A percentile compares a stretch with the other conserved stretches of the same genome.
phyloP scores from a whole-genome alignment of 2,329 filamentous ascomycete species.

The Trichophyton benhamiae region DNA sequence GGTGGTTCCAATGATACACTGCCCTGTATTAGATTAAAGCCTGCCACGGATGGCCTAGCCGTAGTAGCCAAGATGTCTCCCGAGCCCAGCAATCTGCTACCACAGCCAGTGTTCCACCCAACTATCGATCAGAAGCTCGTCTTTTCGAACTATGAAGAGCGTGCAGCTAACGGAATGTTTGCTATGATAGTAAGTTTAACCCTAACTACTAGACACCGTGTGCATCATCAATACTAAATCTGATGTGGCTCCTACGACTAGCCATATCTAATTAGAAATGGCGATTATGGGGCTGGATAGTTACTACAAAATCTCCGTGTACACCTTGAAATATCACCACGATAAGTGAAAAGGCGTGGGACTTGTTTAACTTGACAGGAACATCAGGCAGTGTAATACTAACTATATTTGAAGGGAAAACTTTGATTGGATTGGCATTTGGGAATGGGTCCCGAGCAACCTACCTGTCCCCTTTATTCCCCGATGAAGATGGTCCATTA shows the following conservation, averaged over 20 bases:
- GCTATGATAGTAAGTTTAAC: conserved; percentile 20
- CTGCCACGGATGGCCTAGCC: conserved; percentile 4
- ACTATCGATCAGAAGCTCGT: conserved; percentile 28
- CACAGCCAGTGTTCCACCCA: conserved; percentile 29
- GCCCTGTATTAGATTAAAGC: conserved; percentile 10
- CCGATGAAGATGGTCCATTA: not conserved
- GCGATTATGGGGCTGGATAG: conserved; percentile 18
- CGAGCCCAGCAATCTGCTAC: conserved; percentile 6
- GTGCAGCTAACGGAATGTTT: conserved; percentile 21
- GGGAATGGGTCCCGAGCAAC: not conserved
- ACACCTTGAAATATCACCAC: conserved; percentile 8
- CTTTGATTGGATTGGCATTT: not conserved
- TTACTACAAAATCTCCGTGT: conserved; percentile 16
- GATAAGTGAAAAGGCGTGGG: conserved; percentile 13
- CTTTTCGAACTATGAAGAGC: conserved; percentile 28
- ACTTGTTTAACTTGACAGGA: conserved; percentile 12
- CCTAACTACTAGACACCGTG: not conserved
- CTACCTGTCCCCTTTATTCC: not conserved
- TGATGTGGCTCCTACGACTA: conserved; percentile 13
- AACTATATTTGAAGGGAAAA: not conserved
- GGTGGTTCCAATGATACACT: conserved; percentile 6
- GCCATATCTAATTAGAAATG: conserved; percentile 8
- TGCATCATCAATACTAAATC: conserved; percentile 2
- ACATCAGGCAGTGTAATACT: not conserved
- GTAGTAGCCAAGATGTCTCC: conserved; percentile 9